phyloP scores from a whole-genome alignment of 805 yeast genomes.

The Suhomyces tanzawaensis region DNA sequence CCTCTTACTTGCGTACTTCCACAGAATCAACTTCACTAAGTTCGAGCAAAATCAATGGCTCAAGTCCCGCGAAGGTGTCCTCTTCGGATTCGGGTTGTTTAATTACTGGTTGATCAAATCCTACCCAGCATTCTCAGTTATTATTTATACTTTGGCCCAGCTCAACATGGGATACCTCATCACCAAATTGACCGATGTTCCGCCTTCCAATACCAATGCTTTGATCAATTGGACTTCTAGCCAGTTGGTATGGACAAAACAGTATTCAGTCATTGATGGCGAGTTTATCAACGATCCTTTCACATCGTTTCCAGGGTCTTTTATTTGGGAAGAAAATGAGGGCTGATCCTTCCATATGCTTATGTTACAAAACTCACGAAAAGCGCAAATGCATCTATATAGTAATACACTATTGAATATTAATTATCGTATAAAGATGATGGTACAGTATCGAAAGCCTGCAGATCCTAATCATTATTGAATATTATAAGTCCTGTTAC shows the following conservation, averaged over 20 bases:
- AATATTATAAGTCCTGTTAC: constrained; percentile 29
- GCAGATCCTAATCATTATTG: too few species aligned
- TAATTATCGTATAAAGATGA: too few species aligned
- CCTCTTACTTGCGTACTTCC: constrained; percentile 50
- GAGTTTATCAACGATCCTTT: constrained; percentile 24
- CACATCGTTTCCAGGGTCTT: constrained; percentile 25
- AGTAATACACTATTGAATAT: too few species aligned
- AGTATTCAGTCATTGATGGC: constrained; percentile 20
- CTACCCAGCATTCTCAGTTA: constrained; percentile 45
- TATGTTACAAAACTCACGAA: too few species aligned
- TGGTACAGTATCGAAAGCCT: too few species aligned
- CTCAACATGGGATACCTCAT: constrained; percentile 52
- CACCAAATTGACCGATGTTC: constrained; percentile 52
- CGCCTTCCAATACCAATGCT: constrained; percentile 23
- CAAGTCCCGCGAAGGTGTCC: constrained; percentile 50
- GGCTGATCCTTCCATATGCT: too few species aligned
- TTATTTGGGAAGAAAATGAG: constrained; percentile 8
- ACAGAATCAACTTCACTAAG: constrained; percentile 42
- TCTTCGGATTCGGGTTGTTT: constrained; percentile 54
- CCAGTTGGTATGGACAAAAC: constrained; percentile 33
- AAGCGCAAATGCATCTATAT: too few species aligned
- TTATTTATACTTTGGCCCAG: constrained; percentile 53
- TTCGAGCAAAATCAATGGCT: constrained; percentile 49
- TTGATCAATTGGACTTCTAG: constrained; percentile 31
- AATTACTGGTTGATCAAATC: constrained; percentile 40